A percentile compares a stretch with the other conserved stretches of the same genome.
phyloP scores from a whole-genome alignment of 352 stramenopile species.

The Pythium apleroticum region DNA sequence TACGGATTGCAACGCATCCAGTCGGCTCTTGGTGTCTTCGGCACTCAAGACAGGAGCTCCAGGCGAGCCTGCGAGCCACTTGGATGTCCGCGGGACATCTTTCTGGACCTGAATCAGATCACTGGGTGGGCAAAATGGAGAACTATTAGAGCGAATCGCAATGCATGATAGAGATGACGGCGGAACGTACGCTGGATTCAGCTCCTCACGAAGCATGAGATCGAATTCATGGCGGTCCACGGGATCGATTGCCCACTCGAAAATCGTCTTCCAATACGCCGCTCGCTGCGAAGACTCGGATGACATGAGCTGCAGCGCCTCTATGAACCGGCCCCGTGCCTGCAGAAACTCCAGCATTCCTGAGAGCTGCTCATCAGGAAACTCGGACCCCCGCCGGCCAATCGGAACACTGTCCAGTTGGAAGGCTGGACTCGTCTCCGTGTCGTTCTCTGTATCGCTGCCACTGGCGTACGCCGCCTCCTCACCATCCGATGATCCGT shows the following conservation, averaged over 20 bases:
- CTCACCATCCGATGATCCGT: slow-evolving; percentile 31
- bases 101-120: slow-evolving; percentile 76
- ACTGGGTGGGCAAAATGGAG: slow-evolving; percentile 24
- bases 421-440: background rate
- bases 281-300: slow-evolving; percentile 46
- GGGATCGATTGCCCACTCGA: slow-evolving; percentile 53
- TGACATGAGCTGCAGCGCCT: slow-evolving; percentile 73
- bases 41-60: slow-evolving; percentile 54
- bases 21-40: slow-evolving; percentile 28
- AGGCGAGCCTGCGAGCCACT: slow-evolving; percentile 63
- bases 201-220: slow-evolving; percentile 28
- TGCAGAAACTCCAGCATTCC: slow-evolving; percentile 70
- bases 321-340: slow-evolving; percentile 57
- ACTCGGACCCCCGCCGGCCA: slow-evolving; percentile 16
- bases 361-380: slow-evolving; percentile 41
- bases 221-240: slow-evolving; percentile 17
- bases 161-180: background rate
- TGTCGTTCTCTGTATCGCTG: slow-evolving; percentile 14
- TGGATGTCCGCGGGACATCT: slow-evolving; percentile 75
- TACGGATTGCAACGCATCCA: slow-evolving; percentile 46
- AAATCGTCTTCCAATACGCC: slow-evolving; percentile 69
- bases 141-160: background rate
- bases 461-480: slow-evolving; percentile 16
- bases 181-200: slow-evolving; percentile 54
- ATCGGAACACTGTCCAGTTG: background rate